A percentile compares a stretch with the other conserved stretches of the same genome.
These are phyloP conservation scores for Calocybe gangraenosa DNA, from an alignment of 768 basidiomycete species.

Conservation along the genomic window DNA sequence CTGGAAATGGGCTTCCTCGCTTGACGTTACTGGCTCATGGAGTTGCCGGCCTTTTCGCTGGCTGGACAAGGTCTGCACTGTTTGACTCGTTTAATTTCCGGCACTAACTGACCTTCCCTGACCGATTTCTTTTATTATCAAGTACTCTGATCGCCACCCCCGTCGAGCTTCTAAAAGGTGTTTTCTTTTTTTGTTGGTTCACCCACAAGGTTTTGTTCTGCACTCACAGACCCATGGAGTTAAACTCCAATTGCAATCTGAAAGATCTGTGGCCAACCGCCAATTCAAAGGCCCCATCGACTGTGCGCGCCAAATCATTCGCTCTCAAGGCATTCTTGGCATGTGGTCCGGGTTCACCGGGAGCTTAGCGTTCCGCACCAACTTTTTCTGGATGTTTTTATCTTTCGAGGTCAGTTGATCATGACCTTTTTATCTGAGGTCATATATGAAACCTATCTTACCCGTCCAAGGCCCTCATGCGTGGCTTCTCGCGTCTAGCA, in stretches of 20 bases:
- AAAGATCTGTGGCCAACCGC: constrained; percentile 45
- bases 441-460: constrained; percentile 16
- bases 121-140: constrained; percentile 7
- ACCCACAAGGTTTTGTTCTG: constrained; percentile 31
- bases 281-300: constrained; percentile 65
- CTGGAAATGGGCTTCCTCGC: constrained; percentile 39
- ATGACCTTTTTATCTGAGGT: not conserved
- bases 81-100: constrained; percentile 2
- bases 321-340: constrained; percentile 56
- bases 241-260: constrained; percentile 64
- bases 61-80: constrained; percentile 57
- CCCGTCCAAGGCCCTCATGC: constrained; percentile 49
- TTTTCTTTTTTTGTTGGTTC: constrained; percentile 27
- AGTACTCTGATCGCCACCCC: constrained; percentile 74
- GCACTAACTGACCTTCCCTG: constrained; percentile 2
- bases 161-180: constrained; percentile 74
- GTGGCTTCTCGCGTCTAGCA: constrained; percentile 47
- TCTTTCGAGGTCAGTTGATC: constrained; percentile 49
- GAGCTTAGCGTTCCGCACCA: constrained; percentile 66
- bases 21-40: constrained; percentile 64
- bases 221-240: constrained; percentile 48
- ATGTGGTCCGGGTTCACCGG: constrained; percentile 77
- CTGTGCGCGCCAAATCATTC: constrained; percentile 60
- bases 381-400: constrained; percentile 80
- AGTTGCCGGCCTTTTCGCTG: constrained; percentile 62